Evolutionary conservation across 2,329 filamentous ascomycete genomes (phyloP), one percentile per base, ranked within the genome.

Genomic region (Rutstroemia sydowiana): DNA sequence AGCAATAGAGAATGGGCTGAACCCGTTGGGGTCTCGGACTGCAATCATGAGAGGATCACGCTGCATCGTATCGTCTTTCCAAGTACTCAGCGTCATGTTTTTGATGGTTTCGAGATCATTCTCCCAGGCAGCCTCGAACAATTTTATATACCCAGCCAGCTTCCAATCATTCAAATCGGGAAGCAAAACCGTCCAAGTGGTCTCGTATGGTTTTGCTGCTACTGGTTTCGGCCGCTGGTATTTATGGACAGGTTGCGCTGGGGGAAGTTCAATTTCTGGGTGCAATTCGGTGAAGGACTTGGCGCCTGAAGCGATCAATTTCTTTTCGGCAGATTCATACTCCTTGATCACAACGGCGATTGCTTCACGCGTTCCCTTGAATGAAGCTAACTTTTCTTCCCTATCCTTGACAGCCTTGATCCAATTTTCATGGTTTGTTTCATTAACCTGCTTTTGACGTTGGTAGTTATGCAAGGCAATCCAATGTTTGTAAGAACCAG

Each of bases 101-200:
- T 86, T 87, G 66, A 92, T 79, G 3, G 71, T 79, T 1, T 79
- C 72, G 1, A 85, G 57, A 58, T 93, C 79, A n/a, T 84, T 85
- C 4, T 61, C 61, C 86, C 86, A 93, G 4, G 81, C 81, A 32
- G 87, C 87, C 62, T 92, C 81, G 64, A 87, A 87, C 71, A 92
- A 67, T 56, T 78, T 70, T 5, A 85, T 56, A 56, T 90, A 92
- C 0, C 76, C 82, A 31, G 73, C 69, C 23, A 72, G 73, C 45
- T 74, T 76, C 36, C 69, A 70, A 2, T 78, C 75, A 0, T 76
- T 85, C 10, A 77, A 56, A 70, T 78, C 58, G 10, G 64, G 61
- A 5, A 59, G 42, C 26, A 23, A 16, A 47, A 65, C 62, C 11
- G 10, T 51, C 7, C 63, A 51, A 2, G 42, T 45, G 1, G 60